A percentile compares a stretch with the other conserved stretches of the same genome.
Conservation (phyloP, 2,329 filamentous ascomycete species). For the Leptographium radiaticola region DNA sequence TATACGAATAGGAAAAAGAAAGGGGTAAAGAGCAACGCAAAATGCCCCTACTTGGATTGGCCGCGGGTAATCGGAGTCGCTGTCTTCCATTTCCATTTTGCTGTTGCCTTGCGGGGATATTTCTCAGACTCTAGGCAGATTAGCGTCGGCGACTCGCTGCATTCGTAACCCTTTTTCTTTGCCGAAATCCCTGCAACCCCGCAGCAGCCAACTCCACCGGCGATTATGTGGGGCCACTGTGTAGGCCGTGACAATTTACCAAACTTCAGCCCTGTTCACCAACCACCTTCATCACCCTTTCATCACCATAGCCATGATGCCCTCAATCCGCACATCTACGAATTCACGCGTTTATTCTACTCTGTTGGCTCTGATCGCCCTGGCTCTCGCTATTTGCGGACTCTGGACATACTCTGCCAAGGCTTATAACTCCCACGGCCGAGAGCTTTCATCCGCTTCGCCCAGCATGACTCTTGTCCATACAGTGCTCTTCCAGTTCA, state of each 20-base stretch:
- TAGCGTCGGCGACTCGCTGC: too few species aligned
- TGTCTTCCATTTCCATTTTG: too few species aligned
- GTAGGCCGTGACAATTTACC: not conserved
- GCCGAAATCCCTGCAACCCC: not conserved
- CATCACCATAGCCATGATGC: not conserved
- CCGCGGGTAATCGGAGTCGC: too few species aligned
- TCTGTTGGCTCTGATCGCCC: not conserved
- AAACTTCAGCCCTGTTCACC: not conserved
- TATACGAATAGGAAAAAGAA: too few species aligned
- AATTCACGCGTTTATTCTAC: not conserved
- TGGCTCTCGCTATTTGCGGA: not conserved
- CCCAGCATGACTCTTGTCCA: slow-evolving; percentile 1
- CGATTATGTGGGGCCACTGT: not conserved
- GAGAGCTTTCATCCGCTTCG: not conserved
- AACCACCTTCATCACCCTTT: not conserved
- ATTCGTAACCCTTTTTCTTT: not conserved
- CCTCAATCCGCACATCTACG: not conserved
- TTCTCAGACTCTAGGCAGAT: too few species aligned
- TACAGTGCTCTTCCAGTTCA: slow-evolving; percentile 3
- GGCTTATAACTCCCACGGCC: not conserved
- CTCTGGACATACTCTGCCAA: not conserved
- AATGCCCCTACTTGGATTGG: too few species aligned
- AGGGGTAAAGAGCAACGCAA: too few species aligned
- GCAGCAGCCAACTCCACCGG: not conserved
- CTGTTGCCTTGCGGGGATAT: too few species aligned